Evolutionary conservation across 177 flowering plant species (phyloP).

Genomic region (Vitis hybrid): DNA sequence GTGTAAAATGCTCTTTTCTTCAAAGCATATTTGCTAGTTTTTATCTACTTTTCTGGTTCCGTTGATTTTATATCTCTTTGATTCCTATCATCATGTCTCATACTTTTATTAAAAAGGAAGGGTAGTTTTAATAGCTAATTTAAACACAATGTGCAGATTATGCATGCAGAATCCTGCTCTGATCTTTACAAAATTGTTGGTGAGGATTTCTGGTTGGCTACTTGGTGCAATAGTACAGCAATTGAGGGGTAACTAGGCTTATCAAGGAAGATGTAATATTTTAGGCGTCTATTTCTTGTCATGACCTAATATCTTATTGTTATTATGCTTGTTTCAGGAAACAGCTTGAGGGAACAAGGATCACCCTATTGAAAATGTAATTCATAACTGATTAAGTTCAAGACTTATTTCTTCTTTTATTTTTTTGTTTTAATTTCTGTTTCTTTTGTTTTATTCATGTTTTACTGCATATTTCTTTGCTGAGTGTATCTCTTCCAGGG

Average conservation of each 20-base stretch:
- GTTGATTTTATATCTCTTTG: neutral
- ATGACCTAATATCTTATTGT: conserved; percentile 11
- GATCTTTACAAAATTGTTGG: conserved; percentile 78
- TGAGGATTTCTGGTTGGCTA: conserved; percentile 92
- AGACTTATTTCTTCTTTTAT: neutral
- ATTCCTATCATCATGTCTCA: neutral
- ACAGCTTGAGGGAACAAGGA: conserved; percentile 91
- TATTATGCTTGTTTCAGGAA: conserved; percentile 56
- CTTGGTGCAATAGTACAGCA: conserved; percentile 84
- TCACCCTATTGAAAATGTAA: conserved; percentile 77
- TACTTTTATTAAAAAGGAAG: no score
- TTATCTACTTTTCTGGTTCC: neutral
- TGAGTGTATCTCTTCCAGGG: conserved; percentile 37
- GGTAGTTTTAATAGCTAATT: no score
- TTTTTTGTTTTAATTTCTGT: neutral
- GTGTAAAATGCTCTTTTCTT: no score
- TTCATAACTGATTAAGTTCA: conserved; percentile 5
- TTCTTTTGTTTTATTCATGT: neutral
- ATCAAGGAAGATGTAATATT: neutral
- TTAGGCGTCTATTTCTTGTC: conserved; percentile 2
- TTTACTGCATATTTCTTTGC: neutral
- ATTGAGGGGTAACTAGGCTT: conserved; percentile 68
- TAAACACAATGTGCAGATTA: conserved; percentile 46
- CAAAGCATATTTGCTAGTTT: no score
- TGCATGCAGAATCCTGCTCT: conserved; percentile 64